Evolutionary conservation across 1,139 yeast genomes (phyloP), one percentile per base, ranked within the genome.

Genomic region (Pichia sp.): DNA sequence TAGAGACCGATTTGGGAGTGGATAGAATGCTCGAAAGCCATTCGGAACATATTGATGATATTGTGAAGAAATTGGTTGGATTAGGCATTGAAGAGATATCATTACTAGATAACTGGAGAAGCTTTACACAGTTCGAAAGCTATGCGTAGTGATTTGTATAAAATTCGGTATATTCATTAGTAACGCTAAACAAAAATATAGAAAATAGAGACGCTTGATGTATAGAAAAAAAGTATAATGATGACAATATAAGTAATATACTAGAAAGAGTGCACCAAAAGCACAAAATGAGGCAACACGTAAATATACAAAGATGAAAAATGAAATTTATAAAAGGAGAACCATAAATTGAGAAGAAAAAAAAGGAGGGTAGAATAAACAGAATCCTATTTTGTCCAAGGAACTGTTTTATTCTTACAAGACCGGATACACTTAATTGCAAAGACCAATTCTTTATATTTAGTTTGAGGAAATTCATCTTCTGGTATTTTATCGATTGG

Each of bases 1-100:
- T 76, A 3, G 88, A 82, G 58, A 79, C 85, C 1, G 89, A 82
- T 58, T 68, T 60, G 12, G 60, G 63, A 7, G 44, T 65, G 11
- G 67, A 65, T 45, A 27, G 36, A 4, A 45, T 61, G 50, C 44
- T 18, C 3, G 45, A 39, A 9, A 28, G 38, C 3, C 56, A 55
- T 34, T 8, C 7, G 7, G 11, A 18, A 1, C 19, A 31, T 17
- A 15, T 52, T 10, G n/a, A 37, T 6, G 27, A 36, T 6, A 22
- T 41, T 14, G 12, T 33, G 12, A 10, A n/a, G 3, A 42, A 35
- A 14, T 20, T 50, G 2, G n/a, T 19, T 2, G 15, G 9, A 2
- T 12, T 41, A 3, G 43, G 41, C 3, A 20, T 47, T 2, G 11
- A 14, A 3, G n/a, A 14, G 10, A 31, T 30, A 2, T 11, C 20